Base-by-base conservation (phyloP, 106 monocot genomes). In the Apostasia shenzhenica region DNA sequence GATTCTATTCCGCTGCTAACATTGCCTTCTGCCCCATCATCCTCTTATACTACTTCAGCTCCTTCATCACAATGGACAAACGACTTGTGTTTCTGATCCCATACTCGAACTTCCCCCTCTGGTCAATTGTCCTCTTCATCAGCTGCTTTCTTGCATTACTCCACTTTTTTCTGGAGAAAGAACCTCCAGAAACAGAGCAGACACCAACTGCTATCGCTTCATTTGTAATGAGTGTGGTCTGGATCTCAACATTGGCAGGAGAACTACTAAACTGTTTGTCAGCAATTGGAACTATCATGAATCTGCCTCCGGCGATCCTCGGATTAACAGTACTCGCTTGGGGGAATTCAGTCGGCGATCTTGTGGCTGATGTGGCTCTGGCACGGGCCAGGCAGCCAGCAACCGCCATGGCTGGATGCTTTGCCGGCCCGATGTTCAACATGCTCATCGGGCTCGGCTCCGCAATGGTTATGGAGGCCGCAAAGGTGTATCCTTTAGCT, bases 351-450 rank as follows among this genome's bases (percentile, higher is more conserved):
- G 72, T 89, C 2, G 97, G 97, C 0, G 97, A 99, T 63, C 85
- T 99, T 63, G 89, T 90, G 51, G 93, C 92, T 55, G 93, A 99
- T 72, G 87, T 99, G 43, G 84, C 92, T 2, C 72, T 99, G 45
- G 92, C 97, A 8, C 87, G 80, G 76, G 81, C 92, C 5, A 90
- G 93, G 44, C 86, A 89, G 48, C 87, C 97, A 8, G 85, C 83
- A 53, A 87, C 81, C 67, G 97, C 92, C 12, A 81, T 99, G 81
- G 92, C 97, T 56, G 97, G 97, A 14, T 99, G 97, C 77, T 99
- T 99, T 77, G 97, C 82, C 1, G 97, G 97, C 14, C 97, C 97
- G 72, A 93, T 93, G 90, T 99, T 99, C 66, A 93, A 99, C 70
- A 93, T 99, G 92, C 77, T 99, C 41, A 77, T 99, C 48, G 97